Percentiles rank a stretch among this genome's conserved stretches.
Evolutionary conservation across 2,329 filamentous ascomycete species (phyloP).

Genomic region (Diaporthe ilicicola): DNA sequence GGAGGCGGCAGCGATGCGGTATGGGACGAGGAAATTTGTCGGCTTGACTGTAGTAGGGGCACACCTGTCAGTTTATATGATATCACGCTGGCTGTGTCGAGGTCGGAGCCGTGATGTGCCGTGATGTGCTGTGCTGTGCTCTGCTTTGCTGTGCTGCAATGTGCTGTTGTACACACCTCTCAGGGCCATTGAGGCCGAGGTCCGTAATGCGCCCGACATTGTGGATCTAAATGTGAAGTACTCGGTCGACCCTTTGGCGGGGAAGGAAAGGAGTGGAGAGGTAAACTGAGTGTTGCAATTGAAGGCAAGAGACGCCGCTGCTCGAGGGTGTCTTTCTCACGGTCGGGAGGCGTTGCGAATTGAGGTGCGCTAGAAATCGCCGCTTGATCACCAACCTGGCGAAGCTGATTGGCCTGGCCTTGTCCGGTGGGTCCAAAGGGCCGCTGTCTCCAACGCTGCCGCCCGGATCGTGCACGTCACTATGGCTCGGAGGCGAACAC

Average conservation of each 20-base stretch:
- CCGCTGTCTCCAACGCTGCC: neutral
- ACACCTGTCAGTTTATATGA: slow-evolving; percentile 27
- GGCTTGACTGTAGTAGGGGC: slow-evolving; percentile 67
- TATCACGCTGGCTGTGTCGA: neutral
- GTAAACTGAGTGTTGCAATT: neutral
- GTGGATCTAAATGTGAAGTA: slow-evolving; percentile 34
- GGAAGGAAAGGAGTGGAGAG: slow-evolving; percentile 13
- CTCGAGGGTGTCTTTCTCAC: neutral
- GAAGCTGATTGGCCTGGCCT: slow-evolving; percentile 27
- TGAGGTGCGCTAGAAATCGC: slow-evolving; percentile 29
- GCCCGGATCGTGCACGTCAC: slow-evolving; percentile 28
- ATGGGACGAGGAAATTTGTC: slow-evolving; percentile 67
- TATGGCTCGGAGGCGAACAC: neutral
- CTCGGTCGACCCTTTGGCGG: neutral
- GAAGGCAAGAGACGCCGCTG: neutral
- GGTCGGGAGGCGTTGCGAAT: slow-evolving; percentile 3
- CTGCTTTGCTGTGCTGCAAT: slow-evolving; percentile 12
- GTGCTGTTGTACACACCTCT: slow-evolving; percentile 52
- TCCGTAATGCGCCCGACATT: slow-evolving; percentile 60
- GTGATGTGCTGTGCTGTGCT: neutral
- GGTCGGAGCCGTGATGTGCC: neutral
- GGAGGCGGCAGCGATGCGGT: slow-evolving; percentile 69
- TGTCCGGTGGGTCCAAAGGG: neutral
- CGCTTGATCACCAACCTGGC: slow-evolving; percentile 30
- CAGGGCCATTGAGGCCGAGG: slow-evolving; percentile 60